phyloP scores from a whole-genome alignment of 805 yeast species.

The Saccharomycopsis selenospora region DNA sequence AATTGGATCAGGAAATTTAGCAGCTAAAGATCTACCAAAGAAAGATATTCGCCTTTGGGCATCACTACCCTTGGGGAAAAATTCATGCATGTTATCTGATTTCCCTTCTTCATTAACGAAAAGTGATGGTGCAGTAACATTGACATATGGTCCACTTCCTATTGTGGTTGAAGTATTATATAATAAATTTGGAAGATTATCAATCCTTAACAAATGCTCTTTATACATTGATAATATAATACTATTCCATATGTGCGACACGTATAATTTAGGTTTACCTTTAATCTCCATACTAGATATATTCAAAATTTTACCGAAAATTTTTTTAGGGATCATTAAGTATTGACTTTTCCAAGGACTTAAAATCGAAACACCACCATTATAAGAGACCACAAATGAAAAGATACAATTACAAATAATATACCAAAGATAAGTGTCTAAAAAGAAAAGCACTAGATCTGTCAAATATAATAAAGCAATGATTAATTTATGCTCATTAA shows the following conservation, averaged over 20 bases:
- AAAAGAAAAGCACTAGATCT: slow-evolving; percentile 90
- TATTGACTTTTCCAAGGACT: slow-evolving; percentile 99
- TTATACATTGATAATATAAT: slow-evolving; percentile 74
- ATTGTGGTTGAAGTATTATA: slow-evolving; percentile 96
- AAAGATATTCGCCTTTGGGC: slow-evolving; percentile 99
- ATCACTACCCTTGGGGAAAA: slow-evolving; percentile 93
- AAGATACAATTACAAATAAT: slow-evolving; percentile 89
- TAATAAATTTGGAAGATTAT: slow-evolving; percentile 92
- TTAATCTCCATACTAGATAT: slow-evolving; percentile 49
- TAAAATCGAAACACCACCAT: slow-evolving; percentile 95
- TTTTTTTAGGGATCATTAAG: slow-evolving; percentile 96
- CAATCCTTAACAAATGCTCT: slow-evolving; percentile 77
- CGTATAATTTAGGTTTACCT: slow-evolving; percentile 45
- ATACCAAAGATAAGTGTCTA: slow-evolving; percentile 99
- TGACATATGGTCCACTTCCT: slow-evolving; percentile 71
- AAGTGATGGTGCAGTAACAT: slow-evolving; percentile 93
- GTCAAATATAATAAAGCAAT: slow-evolving; percentile 88
- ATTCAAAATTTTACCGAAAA: slow-evolving; percentile 93
- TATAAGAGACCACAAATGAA: slow-evolving; percentile 96
- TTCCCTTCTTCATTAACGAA: slow-evolving; percentile 91
- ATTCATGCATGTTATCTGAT: slow-evolving; percentile 70
- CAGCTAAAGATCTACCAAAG: slow-evolving; percentile 97
- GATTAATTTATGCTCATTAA: slow-evolving; percentile 79
- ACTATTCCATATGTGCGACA: slow-evolving; percentile 77
- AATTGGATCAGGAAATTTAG: slow-evolving; percentile 96